Evolutionary conservation across 176 grass and related monocot genomes (phyloP), one percentile per base, ranked within the genome.

Genomic region (Juncus effusus): DNA sequence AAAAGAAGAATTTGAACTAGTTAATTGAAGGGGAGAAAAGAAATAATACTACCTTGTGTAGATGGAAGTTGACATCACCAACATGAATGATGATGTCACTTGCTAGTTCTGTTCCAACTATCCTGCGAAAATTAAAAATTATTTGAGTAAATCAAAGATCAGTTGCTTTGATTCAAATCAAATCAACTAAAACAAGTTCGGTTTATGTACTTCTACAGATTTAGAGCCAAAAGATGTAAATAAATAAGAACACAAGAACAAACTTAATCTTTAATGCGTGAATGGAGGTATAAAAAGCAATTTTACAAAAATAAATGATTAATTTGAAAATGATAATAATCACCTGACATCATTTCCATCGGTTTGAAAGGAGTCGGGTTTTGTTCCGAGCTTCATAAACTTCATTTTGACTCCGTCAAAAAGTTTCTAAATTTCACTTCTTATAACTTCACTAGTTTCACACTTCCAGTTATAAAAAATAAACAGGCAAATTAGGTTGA

Each of bases 341-440:
- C 71, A 92, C 94, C 94, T 89, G 76, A 97, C 47, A 70, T 89
- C 64, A 53, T 82, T 86, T 40, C 82, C 94, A 66, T 87, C 85
- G 4, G 79, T 84, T 80, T 89, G 88, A 78, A 97, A 97, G 57
- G 78, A 86, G 74, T 97, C 94, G 58, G 88, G 88, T 13, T 84
- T 97, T 6, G 88, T 92, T 80, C 94, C 94, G 71, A 97, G 85
- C 80, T 97, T 97, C 94, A 97, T 93, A 77, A 97, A 97, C 85
- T 97, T 97, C 94, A 97, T 97, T 77, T 54, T 73, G 79, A 49
- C 52, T 28, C 74, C 40, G 61, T 50, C 54, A 41, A 64, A 64
- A 77, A 59, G 14, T 44, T 37, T 67, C 42, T 40, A 12, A 14
- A 19, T 51, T 39, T 4, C 35, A 19, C 14, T 36, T 3, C 59